phyloP scores from a whole-genome alignment of 202 grass and related monocot species.

The Carex sylvatica region DNA sequence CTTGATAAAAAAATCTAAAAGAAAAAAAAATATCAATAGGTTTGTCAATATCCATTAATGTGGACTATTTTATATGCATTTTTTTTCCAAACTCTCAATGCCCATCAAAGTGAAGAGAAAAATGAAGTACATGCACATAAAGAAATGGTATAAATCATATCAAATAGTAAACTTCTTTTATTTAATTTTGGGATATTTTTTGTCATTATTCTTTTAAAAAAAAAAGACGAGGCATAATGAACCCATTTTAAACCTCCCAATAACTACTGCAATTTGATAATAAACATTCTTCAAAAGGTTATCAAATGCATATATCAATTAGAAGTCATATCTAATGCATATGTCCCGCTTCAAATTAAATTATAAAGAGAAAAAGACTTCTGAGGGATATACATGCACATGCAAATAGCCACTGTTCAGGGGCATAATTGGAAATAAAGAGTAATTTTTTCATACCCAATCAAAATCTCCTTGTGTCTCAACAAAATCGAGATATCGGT shows the following conservation, averaged over 20 bases:
- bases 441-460: constrained; percentile 47
- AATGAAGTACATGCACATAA: background rate
- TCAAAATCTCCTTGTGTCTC: constrained; percentile 92
- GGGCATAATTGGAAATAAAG: background rate
- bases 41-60: background rate
- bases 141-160: background rate
- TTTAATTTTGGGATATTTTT: background rate
- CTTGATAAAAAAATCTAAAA: background rate
- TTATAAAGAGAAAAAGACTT: background rate
- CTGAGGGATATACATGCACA: background rate
- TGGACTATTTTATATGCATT: background rate
- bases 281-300: background rate
- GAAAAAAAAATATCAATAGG: background rate
- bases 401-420: background rate
- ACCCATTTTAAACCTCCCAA: background rate
- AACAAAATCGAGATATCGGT: constrained; percentile 84
- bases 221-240: background rate
- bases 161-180: background rate
- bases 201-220: background rate
- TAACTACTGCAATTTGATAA: background rate
- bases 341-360: background rate
- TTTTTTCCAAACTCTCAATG: background rate
- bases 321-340: background rate
- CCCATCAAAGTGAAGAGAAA: constrained; percentile 19
- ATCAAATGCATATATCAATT: background rate